A percentile compares a stretch with the other conserved stretches of the same genome.
phyloP scores from a whole-genome alignment of 2,329 filamentous ascomycete genomes.

The Penicillium sp. region DNA sequence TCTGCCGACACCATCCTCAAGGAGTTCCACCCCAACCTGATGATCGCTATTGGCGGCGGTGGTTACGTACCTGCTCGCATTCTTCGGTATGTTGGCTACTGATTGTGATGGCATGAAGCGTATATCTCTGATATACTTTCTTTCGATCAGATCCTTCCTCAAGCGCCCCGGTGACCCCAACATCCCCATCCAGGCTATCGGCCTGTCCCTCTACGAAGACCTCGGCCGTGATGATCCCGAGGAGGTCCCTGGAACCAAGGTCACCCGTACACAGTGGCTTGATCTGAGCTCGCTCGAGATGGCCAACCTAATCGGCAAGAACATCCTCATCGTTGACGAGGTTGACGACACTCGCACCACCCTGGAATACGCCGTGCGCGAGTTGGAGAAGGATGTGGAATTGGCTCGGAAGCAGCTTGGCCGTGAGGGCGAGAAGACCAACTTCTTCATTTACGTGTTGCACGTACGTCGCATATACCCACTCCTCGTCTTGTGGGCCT shows the following conservation, averaged over 20 bases:
- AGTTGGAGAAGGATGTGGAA: constrained; percentile 92
- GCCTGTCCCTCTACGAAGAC: constrained; percentile 91
- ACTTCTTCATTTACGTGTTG: constrained; percentile 91
- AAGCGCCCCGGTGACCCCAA: constrained; percentile 81
- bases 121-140: background rate
- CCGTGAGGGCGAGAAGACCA: constrained; percentile 64
- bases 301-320: constrained; percentile 84
- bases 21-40: constrained; percentile 86
- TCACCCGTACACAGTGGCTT: constrained; percentile 97
- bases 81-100: constrained; percentile 57
- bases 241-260: constrained; percentile 83
- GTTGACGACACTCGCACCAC: constrained; percentile 94
- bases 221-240: constrained; percentile 60
- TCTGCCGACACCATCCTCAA: constrained; percentile 75
- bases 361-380: constrained; percentile 85
- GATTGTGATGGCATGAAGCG: background rate
- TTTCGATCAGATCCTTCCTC: constrained; percentile 67
- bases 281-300: constrained; percentile 83
- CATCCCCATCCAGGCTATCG: constrained; percentile 98
- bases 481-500: background rate
- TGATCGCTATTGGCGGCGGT: constrained; percentile 96
- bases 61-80: constrained; percentile 97
- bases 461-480: constrained; percentile 58
- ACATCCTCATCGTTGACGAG: constrained; percentile 88
- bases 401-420: constrained; percentile 68